Evolutionary conservation across 2,329 filamentous ascomycete species (phyloP).

Genomic region (Ciborinia camelliae): DNA sequence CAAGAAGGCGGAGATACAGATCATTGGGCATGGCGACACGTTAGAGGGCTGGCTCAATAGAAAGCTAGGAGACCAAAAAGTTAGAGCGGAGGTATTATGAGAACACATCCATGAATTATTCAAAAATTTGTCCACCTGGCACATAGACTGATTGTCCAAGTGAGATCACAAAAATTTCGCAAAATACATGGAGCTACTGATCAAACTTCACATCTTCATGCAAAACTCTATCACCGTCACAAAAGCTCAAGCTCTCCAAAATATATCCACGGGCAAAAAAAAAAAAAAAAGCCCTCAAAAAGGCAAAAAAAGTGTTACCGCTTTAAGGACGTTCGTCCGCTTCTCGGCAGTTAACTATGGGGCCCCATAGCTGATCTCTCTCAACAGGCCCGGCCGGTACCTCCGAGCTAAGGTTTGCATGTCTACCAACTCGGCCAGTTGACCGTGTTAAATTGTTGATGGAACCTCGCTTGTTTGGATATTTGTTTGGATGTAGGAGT

Average conservation of each 20-base stretch:
- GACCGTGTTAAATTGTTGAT: not conserved
- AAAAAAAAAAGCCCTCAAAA: not conserved
- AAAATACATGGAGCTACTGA: not conserved
- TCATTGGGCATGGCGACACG: slow-evolving; percentile 48
- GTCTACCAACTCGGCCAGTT: not conserved
- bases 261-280: not conserved
- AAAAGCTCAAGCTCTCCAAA: not conserved
- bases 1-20: slow-evolving; percentile 74
- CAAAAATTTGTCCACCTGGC: not conserved
- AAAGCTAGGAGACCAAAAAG: slow-evolving; percentile 17
- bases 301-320: not conserved
- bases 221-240: not conserved
- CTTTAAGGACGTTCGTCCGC: too few relatives aligned
- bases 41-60: slow-evolving; percentile 35
- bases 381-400: too few relatives aligned
- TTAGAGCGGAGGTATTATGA: not conserved
- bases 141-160: not conserved
- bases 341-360: not conserved
- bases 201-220: not conserved
- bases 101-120: not conserved
- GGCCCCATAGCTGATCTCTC: not conserved
- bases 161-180: not conserved
- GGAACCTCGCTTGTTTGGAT: not conserved
- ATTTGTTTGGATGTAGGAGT: not conserved
- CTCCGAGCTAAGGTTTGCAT: not conserved